Evolutionary conservation across 2,329 filamentous ascomycete species (phyloP).

Genomic region (Aureobasidium vineae): DNA sequence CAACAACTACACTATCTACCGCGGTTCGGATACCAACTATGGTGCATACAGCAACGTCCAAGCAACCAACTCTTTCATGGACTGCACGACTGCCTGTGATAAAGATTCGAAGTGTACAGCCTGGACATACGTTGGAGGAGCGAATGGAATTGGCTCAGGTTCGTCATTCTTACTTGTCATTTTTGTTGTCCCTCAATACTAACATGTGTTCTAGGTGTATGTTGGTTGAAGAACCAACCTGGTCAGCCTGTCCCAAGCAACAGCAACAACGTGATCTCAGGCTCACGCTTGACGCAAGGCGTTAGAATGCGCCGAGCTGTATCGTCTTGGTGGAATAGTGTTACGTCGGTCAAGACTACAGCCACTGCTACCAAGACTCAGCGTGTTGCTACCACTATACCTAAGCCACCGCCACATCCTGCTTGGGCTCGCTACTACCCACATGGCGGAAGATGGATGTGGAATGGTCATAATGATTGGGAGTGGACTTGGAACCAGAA

Average conservation of each 20-base stretch:
- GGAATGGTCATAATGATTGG: constrained; percentile 17
- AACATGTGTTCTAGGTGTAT: not conserved
- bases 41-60: constrained; percentile 25
- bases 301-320: constrained; percentile 13
- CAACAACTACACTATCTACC: constrained; percentile 23
- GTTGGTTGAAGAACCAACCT: constrained; percentile 29
- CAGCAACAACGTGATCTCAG: constrained; percentile 18
- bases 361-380: constrained; percentile 2
- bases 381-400: not conserved
- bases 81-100: constrained; percentile 29
- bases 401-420: not conserved
- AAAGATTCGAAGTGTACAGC: constrained; percentile 26
- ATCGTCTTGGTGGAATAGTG: constrained; percentile 14
- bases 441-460: constrained; percentile 18
- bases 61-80: constrained; percentile 25
- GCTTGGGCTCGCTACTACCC: constrained; percentile 9
- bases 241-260: constrained; percentile 7
- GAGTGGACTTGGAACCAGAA: constrained; percentile 14
- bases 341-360: not conserved
- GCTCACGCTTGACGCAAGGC: constrained; percentile 8
- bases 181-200: too few species aligned
- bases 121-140: constrained; percentile 29
- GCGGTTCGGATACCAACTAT: constrained; percentile 24
- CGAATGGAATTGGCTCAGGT: too few species aligned
- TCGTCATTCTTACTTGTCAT: too few species aligned